Evolutionary conservation across 2,329 filamentous ascomycete genomes (phyloP).

Genomic region (Aulographum hederae): DNA sequence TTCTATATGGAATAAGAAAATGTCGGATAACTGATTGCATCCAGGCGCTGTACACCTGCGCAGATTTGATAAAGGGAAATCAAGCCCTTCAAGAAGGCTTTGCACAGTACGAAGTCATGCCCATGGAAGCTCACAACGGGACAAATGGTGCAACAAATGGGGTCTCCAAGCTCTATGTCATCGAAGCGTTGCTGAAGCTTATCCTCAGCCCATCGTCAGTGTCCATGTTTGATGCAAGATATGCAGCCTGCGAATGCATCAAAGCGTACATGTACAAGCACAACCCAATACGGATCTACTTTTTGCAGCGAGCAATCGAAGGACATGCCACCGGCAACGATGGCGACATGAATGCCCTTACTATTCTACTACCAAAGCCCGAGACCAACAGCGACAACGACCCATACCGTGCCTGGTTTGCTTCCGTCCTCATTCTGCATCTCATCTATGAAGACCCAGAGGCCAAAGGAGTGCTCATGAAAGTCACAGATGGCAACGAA

Average conservation of each 20-base stretch:
- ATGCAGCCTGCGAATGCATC: constrained; percentile 75
- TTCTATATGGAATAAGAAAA: constrained; percentile 4
- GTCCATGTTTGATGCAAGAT: constrained; percentile 58
- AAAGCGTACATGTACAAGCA: constrained; percentile 85
- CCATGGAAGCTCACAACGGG: constrained; percentile 26
- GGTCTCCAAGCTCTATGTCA: constrained; percentile 60
- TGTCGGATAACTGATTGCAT: neutral
- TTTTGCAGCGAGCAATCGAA: constrained; percentile 73
- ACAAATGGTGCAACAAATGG: constrained; percentile 30
- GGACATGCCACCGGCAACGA: constrained; percentile 62
- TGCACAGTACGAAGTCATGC: constrained; percentile 63
- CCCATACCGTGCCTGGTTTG: constrained; percentile 81
- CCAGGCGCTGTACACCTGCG: constrained; percentile 65
- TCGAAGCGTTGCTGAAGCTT: constrained; percentile 78
- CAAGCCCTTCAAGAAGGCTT: constrained; percentile 69
- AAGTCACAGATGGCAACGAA: constrained; percentile 75
- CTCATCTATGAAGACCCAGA: constrained; percentile 63
- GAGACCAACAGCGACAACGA: constrained; percentile 41
- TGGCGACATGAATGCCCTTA: constrained; percentile 75
- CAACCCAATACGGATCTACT: constrained; percentile 64
- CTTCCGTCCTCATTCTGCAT: constrained; percentile 71
- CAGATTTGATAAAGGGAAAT: constrained; percentile 75
- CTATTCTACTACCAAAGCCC: constrained; percentile 35
- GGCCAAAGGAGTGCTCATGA: constrained; percentile 64
- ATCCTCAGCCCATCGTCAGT: constrained; percentile 47